phyloP scores from a whole-genome alignment of 2,329 filamentous ascomycete species.

The Fusarium pininemorale region DNA sequence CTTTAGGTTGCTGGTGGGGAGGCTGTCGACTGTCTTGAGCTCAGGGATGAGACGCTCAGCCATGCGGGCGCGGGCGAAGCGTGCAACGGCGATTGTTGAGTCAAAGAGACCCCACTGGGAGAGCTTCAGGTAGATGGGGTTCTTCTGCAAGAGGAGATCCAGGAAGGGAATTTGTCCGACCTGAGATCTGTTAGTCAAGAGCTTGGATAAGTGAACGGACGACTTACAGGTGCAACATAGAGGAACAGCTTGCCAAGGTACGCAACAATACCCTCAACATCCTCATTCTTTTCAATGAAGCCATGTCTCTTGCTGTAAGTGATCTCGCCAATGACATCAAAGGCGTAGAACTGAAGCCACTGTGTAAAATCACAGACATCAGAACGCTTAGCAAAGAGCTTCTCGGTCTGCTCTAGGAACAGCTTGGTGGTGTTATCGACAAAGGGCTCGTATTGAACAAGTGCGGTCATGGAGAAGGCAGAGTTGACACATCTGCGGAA shows the following conservation, averaged over 20 bases:
- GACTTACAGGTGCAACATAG: constrained; percentile 73
- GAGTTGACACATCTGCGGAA: constrained; percentile 79
- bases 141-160: constrained; percentile 76
- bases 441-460: constrained; percentile 82
- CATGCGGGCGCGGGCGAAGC: constrained; percentile 75
- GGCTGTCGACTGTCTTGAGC: constrained; percentile 39
- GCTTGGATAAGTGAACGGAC: fast-evolving
- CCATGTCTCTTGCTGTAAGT: constrained; percentile 80
- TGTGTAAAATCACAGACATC: constrained; percentile 65
- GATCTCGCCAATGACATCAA: constrained; percentile 82
- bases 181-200: constrained; percentile 45
- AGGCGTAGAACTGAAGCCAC: constrained; percentile 84
- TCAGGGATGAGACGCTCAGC: constrained; percentile 67
- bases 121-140: constrained; percentile 74
- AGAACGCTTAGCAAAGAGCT: constrained; percentile 58
- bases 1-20: constrained; percentile 49
- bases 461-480: constrained; percentile 79
- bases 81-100: constrained; percentile 75
- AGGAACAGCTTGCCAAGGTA: constrained; percentile 72
- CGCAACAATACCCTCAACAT: constrained; percentile 77
- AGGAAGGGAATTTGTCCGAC: constrained; percentile 79
- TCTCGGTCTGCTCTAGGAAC: constrained; percentile 72
- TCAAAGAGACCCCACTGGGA: constrained; percentile 74
- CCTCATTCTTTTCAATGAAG: constrained; percentile 77
- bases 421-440: constrained; percentile 78